Base-by-base conservation (phyloP, 2,329 filamentous ascomycete species). In the Venturia asperata region DNA sequence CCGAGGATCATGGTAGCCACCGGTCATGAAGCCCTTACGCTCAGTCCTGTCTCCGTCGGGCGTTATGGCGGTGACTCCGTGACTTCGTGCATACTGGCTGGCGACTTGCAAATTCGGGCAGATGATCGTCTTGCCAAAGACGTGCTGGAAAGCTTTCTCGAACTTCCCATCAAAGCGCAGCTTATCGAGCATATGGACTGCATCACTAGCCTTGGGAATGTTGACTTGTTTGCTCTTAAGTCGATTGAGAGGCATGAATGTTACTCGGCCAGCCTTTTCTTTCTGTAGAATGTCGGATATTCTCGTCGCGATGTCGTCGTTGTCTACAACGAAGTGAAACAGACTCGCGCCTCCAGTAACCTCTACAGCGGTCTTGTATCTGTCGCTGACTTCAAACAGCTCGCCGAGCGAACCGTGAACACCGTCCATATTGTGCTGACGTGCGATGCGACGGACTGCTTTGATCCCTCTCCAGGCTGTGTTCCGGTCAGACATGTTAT, bases 251-350 rank as follows among this genome's bases (percentile, higher is more conserved):
- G 94, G 94, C 83, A 97, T 93, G 72, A 97, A 97, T 0, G 95
- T 99, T 21, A 99, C 84, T 72, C 94, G 86, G 15, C 94, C 94
- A 19, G 89, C 88, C 67, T 87, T 89, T 69, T 91, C 86, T 68
- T 87, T 87, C 73, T 92, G 89, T 37, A 99, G 81, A 17, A 87
- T 84, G 69, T 93, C 89, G 55, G 94, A 86, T 42, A 97, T 84
- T 69, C 86, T 85, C 1, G 90, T 91, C 0, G 92, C 92, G 0
- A 92, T 97, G 49, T 89, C 86, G 67, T 95, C 91, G 62, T 89
- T 93, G 74, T 99, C 93, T 55, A 97, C 93, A 13, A 99, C 87
- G 69, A 96, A 96, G 76, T 99, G 91, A 77, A 99, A 99, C 10
- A 99, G 82, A 74, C 91, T 96, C 68, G 87, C 88, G 21, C 94